These are phyloP conservation scores for Candida parachauliodes DNA, from an alignment of 805 yeast genomes.

Conservation along the genomic window DNA sequence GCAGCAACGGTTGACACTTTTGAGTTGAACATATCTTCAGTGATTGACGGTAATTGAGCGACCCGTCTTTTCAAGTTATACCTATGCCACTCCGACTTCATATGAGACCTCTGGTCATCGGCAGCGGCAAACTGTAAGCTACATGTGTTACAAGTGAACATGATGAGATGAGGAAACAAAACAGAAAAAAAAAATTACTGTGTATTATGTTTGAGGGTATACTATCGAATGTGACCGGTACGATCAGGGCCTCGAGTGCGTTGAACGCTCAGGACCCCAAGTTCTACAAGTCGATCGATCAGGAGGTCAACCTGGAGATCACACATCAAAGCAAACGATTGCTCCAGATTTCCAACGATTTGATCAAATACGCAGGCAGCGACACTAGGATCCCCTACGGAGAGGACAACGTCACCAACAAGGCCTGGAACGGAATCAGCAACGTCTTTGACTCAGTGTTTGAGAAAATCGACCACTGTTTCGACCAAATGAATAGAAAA, in stretches of 20 bases:
- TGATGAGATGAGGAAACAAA: slow-evolving; percentile 8
- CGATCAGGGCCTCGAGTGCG: slow-evolving; percentile 64
- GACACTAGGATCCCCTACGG: slow-evolving; percentile 23
- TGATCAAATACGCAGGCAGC: slow-evolving; percentile 24
- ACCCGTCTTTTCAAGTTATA: slow-evolving; percentile 93
- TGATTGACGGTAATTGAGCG: slow-evolving; percentile 51
- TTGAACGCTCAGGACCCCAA: slow-evolving; percentile 78
- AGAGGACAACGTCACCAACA: slow-evolving; percentile 40
- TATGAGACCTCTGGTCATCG: slow-evolving; percentile 85
- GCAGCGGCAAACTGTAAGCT: slow-evolving; percentile 74
- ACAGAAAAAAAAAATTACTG: neutral
- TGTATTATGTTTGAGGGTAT: slow-evolving; percentile 13
- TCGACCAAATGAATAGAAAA: slow-evolving; percentile 46
- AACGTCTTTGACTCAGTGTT: slow-evolving; percentile 64
- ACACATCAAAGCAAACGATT: slow-evolving; percentile 40
- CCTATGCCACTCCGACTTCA: slow-evolving; percentile 98
- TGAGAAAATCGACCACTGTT: slow-evolving; percentile 71
- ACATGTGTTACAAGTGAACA: slow-evolving; percentile 82
- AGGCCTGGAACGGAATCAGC: slow-evolving; percentile 60
- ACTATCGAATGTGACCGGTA: slow-evolving; percentile 48
- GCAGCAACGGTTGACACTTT: slow-evolving; percentile 22
- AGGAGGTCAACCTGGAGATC: slow-evolving; percentile 36
- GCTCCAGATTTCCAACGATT: slow-evolving; percentile 42
- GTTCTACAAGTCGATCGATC: slow-evolving; percentile 65
- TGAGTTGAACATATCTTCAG: slow-evolving; percentile 36